A percentile compares a stretch with the other conserved stretches of the same genome.
phyloP scores from a whole-genome alignment of 2,329 filamentous ascomycete species.

The Ophiocordyceps robertsii region DNA sequence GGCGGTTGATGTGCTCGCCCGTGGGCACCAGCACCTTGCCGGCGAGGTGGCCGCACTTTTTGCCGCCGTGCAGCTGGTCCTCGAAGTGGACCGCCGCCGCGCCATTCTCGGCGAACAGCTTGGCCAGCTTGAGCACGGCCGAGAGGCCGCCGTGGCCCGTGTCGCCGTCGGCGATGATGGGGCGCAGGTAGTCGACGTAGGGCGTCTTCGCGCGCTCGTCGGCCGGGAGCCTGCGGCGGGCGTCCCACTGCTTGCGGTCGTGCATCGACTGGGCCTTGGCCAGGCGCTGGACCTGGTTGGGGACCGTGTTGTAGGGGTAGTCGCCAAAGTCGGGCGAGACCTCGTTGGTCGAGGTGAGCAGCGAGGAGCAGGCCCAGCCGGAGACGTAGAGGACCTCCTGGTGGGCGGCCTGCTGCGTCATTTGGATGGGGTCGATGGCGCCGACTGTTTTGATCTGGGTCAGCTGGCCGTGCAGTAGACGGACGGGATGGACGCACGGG shows the following conservation, averaged over 20 bases:
- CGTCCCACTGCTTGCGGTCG: conserved; percentile 89
- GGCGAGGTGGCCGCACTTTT: conserved; percentile 94
- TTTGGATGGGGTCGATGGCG: conserved; percentile 96
- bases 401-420: conserved; percentile 94
- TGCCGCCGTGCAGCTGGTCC: conserved; percentile 93
- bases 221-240: conserved; percentile 61
- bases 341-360: conserved; percentile 89
- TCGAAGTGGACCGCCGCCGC: conserved; percentile 96
- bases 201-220: conserved; percentile 63
- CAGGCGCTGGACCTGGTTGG: conserved; percentile 90
- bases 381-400: conserved; percentile 95
- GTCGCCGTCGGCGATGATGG: conserved; percentile 92
- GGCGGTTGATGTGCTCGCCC: conserved; percentile 90
- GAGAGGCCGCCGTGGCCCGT: conserved; percentile 89
- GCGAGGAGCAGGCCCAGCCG: conserved; percentile 92
- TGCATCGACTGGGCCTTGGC: conserved; percentile 96
- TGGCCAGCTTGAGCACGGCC: conserved; percentile 88
- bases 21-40: conserved; percentile 92
- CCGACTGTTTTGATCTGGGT: conserved; percentile 49
- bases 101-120: conserved; percentile 94
- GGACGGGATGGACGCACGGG: conserved; percentile 42
- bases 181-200: conserved; percentile 84
- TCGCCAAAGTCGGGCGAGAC: conserved; percentile 97
- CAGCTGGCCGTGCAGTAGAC: not conserved
- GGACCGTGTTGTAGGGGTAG: conserved; percentile 97